phyloP scores from a whole-genome alignment of 257 asterid genomes.

The Solanum chilense region DNA sequence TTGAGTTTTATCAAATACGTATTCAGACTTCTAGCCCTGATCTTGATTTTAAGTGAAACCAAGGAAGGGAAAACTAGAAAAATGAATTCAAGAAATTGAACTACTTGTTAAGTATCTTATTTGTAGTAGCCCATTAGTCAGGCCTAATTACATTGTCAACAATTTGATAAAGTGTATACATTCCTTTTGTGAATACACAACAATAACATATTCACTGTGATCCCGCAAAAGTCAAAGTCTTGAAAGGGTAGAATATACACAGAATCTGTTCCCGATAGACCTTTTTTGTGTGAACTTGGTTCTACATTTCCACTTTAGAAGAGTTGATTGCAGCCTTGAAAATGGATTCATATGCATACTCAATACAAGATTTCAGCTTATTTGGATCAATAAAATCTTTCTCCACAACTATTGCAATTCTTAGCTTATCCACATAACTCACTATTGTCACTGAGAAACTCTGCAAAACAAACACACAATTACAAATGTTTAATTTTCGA shows the following conservation, averaged over 20 bases:
- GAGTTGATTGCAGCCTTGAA: constrained; percentile 25
- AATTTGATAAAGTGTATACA: not conserved
- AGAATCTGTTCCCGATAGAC: not conserved
- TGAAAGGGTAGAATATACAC: not conserved
- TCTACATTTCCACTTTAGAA: not conserved
- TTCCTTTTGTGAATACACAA: not conserved
- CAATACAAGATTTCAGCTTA: constrained; percentile 39
- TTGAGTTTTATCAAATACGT: not conserved
- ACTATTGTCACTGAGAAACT: constrained; percentile 33
- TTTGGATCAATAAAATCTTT: constrained; percentile 44
- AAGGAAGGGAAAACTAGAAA: not conserved
- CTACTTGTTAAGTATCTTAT: not conserved
- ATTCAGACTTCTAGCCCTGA: no score
- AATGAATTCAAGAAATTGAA: not conserved
- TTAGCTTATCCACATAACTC: constrained; percentile 42
- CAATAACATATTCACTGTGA: not conserved
- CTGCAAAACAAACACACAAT: constrained; percentile 18
- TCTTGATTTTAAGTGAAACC: not conserved
- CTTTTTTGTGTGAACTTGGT: not conserved
- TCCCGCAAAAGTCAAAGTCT: fast-evolving
- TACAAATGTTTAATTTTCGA: not conserved
- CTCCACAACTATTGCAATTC: constrained; percentile 42
- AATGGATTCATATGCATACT: constrained; percentile 35
- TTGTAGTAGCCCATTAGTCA: not conserved
- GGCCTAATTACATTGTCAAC: not conserved